A percentile compares a stretch with the other conserved stretches of the same genome.
These are phyloP conservation scores for Suhomyces emberorum DNA, from an alignment of 805 yeast species.

Conservation along the genomic window DNA sequence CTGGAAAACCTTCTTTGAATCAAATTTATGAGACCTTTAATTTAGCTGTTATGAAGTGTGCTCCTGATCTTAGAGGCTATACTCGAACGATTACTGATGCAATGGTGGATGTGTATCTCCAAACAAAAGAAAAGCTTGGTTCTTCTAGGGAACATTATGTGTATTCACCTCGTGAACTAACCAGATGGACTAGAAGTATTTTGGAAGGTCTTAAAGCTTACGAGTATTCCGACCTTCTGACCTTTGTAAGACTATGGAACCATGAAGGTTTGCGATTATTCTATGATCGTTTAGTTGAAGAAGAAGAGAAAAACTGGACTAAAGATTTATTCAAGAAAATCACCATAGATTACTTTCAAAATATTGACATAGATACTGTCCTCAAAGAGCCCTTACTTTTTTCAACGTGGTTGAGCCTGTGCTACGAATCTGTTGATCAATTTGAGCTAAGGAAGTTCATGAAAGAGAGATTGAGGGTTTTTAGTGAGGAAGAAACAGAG, in stretches of 20 bases:
- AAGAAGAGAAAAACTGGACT: conserved; percentile 50
- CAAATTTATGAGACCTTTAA: conserved; percentile 67
- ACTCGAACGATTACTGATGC: conserved; percentile 52
- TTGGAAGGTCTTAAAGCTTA: conserved; percentile 44
- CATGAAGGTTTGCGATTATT: conserved; percentile 81
- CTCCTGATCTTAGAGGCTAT: conserved; percentile 60
- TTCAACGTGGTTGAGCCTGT: conserved; percentile 71
- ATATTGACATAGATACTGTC: conserved; percentile 31
- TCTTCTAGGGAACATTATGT: conserved; percentile 56
- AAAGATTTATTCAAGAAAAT: conserved; percentile 27
- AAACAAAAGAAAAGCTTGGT: conserved; percentile 42
- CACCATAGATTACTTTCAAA: conserved; percentile 44
- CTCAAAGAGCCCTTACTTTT: conserved; percentile 56
- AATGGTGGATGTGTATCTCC: conserved; percentile 60
- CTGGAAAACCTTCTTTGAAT: conserved; percentile 55
- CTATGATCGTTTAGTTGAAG: conserved; percentile 60
- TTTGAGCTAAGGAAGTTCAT: conserved; percentile 52
- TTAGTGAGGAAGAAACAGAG: conserved; percentile 75
- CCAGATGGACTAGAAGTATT: conserved; percentile 83
- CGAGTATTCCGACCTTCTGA: conserved; percentile 31
- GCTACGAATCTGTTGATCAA: conserved; percentile 54
- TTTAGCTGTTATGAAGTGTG: conserved; percentile 52
- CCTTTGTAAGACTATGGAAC: conserved; percentile 64
- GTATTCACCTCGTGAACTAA: conserved; percentile 86
- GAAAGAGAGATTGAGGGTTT: conserved; percentile 59